These are phyloP conservation scores for Saturnispora diversa DNA, from an alignment of 805 yeast genomes.

Conservation along the genomic window DNA sequence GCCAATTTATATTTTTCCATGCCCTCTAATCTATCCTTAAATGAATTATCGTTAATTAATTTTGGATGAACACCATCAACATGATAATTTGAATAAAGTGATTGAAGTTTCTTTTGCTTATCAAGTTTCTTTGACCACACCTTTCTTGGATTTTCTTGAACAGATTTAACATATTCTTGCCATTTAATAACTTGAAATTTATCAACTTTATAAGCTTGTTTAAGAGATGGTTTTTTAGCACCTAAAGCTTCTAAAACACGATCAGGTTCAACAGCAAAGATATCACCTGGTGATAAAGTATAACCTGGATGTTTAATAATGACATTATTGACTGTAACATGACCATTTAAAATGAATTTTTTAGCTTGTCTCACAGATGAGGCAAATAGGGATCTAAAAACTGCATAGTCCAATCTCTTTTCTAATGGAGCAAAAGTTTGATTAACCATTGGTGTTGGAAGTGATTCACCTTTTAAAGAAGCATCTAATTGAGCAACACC, in stretches of 20 bases:
- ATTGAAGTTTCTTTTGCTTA: conserved; percentile 37
- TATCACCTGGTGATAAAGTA: conserved; percentile 74
- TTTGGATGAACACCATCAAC: conserved; percentile 21
- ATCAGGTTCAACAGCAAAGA: conserved; percentile 78
- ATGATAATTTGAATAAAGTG: conserved; percentile 20
- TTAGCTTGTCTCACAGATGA: conserved; percentile 91
- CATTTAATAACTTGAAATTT: conserved; percentile 63
- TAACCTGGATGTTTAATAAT: conserved; percentile 71
- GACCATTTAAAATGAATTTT: conserved; percentile 71
- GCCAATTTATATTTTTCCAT: conserved; percentile 28
- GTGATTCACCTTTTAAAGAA: conserved; percentile 52
- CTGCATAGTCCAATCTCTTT: conserved; percentile 79
- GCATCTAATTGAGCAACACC: conserved; percentile 89
- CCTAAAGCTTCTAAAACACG: conserved; percentile 83
- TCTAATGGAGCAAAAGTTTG: conserved; percentile 88
- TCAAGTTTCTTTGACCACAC: conserved; percentile 44
- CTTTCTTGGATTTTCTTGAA: conserved; percentile 46
- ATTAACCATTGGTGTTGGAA: conserved; percentile 67
- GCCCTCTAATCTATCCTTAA: conserved; percentile 23
- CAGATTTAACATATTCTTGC: conserved; percentile 63
- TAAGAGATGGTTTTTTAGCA: conserved; percentile 67
- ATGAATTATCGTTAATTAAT: conserved; percentile 9
- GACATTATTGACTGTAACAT: conserved; percentile 81
- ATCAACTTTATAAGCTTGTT: conserved; percentile 61
- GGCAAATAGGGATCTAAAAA: conserved; percentile 90